Conservation (phyloP, 2,329 filamentous ascomycete species). For the Calonectria pseudoreteaudii region DNA sequence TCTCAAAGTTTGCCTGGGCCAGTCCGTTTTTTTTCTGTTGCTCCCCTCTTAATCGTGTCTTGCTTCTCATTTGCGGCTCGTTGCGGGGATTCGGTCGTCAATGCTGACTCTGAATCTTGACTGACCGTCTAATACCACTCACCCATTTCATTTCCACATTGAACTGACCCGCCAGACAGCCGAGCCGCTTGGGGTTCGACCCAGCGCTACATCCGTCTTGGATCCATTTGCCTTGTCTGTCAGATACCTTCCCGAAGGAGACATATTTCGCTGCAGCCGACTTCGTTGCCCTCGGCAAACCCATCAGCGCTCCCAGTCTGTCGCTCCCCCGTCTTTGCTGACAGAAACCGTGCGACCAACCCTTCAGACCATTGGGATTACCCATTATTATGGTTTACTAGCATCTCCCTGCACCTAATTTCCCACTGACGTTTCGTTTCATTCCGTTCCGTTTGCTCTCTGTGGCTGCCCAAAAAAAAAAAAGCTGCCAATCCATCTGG, state of each 20-base stretch:
- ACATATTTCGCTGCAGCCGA: conserved; percentile 19
- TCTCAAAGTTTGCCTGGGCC: conserved; percentile 10
- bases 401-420: conserved; percentile 31
- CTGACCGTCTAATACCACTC: conserved; percentile 22
- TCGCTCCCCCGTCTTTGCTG: neutral
- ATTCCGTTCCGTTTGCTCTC: conserved; percentile 1
- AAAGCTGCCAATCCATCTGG: conserved; percentile 26
- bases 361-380: conserved; percentile 17
- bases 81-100: conserved; percentile 18
- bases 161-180: conserved; percentile 8
- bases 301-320: neutral
- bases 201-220: conserved; percentile 5
- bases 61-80: conserved; percentile 20
- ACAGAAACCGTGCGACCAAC: conserved; percentile 20
- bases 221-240: neutral
- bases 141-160: conserved; percentile 6
- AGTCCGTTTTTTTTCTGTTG: conserved; percentile 1
- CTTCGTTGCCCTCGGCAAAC: conserved; percentile 6
- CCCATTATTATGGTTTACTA: conserved; percentile 39
- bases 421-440: conserved; percentile 11
- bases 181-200: neutral
- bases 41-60: conserved; percentile 18
- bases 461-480: conserved; percentile 11
- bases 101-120: conserved; percentile 15
- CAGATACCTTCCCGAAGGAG: conserved; percentile 27